These are phyloP conservation scores for Talaromyces sp. DNA, from an alignment of 2,329 filamentous ascomycete genomes.

Conservation along the genomic window DNA sequence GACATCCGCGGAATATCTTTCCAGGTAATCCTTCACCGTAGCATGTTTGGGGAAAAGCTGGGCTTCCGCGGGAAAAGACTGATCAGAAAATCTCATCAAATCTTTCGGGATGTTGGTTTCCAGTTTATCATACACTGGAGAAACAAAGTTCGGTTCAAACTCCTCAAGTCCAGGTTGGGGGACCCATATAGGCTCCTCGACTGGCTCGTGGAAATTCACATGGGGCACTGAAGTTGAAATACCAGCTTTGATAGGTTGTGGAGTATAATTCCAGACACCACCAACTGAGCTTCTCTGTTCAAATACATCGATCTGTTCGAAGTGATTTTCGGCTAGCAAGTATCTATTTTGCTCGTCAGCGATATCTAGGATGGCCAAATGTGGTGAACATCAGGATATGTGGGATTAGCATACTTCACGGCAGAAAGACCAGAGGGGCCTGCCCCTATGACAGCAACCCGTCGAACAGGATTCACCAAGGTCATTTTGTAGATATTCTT, in stretches of 20 bases:
- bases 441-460: conserved; percentile 77
- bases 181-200: conserved; percentile 64
- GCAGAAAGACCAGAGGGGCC: conserved; percentile 78
- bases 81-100: conserved; percentile 79
- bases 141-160: conserved; percentile 66
- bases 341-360: conserved; percentile 55
- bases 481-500: conserved; percentile 18
- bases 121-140: conserved; percentile 78
- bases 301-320: conserved; percentile 72
- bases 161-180: conserved; percentile 24
- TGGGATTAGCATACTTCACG: conserved; percentile 59
- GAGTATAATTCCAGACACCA: conserved; percentile 83
- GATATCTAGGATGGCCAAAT: neutral
- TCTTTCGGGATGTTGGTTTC: conserved; percentile 84
- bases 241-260: conserved; percentile 50
- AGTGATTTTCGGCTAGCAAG: conserved; percentile 70
- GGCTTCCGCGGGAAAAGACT: conserved; percentile 63
- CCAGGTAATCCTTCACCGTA: conserved; percentile 72
- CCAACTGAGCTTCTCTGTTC: conserved; percentile 79
- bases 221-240: conserved; percentile 62
- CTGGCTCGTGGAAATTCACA: conserved; percentile 61
- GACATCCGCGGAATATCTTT: conserved; percentile 70
- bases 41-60: conserved; percentile 75
- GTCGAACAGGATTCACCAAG: conserved; percentile 28
- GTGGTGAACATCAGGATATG: neutral